These are phyloP conservation scores for Teunomyces stri DNA, from an alignment of 805 yeast genomes.

Conservation along the genomic window DNA sequence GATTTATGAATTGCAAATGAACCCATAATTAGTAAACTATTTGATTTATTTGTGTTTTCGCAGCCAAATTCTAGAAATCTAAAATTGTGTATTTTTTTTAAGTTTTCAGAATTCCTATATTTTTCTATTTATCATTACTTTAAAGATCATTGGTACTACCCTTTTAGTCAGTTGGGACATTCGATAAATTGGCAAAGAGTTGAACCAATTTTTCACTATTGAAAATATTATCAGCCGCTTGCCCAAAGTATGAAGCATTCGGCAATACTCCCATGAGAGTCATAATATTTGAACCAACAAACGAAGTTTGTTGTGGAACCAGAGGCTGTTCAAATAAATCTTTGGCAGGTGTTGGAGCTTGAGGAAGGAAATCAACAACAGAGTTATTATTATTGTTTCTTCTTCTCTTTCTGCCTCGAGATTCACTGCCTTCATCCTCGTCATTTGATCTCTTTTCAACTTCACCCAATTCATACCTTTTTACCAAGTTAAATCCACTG, in stretches of 20 bases:
- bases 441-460: constrained; percentile 15
- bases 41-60: background rate
- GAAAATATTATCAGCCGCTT: constrained; percentile 48
- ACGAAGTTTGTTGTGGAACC: constrained; percentile 6
- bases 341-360: background rate
- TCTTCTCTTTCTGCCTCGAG: constrained; percentile 8
- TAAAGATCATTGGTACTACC: background rate
- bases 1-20: background rate
- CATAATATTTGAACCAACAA: constrained; percentile 12
- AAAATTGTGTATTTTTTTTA: background rate
- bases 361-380: background rate
- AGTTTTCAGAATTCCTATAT: background rate
- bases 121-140: constrained; percentile 1
- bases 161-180: constrained; percentile 14
- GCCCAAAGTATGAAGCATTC: constrained; percentile 53
- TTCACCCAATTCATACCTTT: constrained; percentile 35
- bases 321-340: background rate
- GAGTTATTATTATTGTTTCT: background rate
- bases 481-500: constrained; percentile 35
- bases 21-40: background rate
- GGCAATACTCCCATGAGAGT: constrained; percentile 44
- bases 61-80: background rate
- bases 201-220: constrained; percentile 53
- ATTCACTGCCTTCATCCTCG: constrained; percentile 19
- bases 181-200: constrained; percentile 31